Base-by-base conservation (phyloP, 2,329 filamentous ascomycete species). In the Paecilomyces sp. region DNA sequence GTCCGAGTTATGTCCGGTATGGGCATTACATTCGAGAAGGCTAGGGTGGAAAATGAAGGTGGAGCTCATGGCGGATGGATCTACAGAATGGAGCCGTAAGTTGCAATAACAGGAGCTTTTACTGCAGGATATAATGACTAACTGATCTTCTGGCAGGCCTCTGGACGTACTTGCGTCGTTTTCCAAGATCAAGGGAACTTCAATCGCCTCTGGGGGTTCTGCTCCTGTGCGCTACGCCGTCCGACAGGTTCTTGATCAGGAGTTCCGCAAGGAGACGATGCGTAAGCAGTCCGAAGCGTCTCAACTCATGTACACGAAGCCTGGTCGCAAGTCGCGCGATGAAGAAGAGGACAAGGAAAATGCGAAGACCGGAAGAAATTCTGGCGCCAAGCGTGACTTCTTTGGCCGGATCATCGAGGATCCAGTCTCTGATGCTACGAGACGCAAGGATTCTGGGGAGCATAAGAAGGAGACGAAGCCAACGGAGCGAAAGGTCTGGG, bases 21-120 rank as follows among this genome's bases (percentile, higher is more conserved):
- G 13, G 90, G 92, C 15, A 85, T 97, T 15, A 82, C 84, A 1
- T 88, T 97, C 71, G 89, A 96, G 65, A 88, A 87, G 69, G 88
- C 89, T 12, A 87, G 88, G 67, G 84, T 97, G 52, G 92, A 96
- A 68, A 82, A 81, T 12, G 88, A 90, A 36, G 82, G 83, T 7
- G 73, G 81, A 4, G 79, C 77, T 22, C 80, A 81, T 59, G 83
- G 85, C 34, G 87, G 84, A 65, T 97, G 87, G 83, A 88, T 96
- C 8, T 97, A 96, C 74, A 86, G 94, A 57, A 92, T 99, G 90
- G 93, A 97, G 70, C 94, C 94, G 83, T 92, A 79, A 82, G 88
- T 87, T 22, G 61, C 11, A 61, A 61, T 30, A n/a, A 2, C 15
- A 28, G 51, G 86, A 83, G 9, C 36, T 1, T 8, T 50, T 4